These are phyloP conservation scores for Melanomma pulvis-pyrius DNA, from an alignment of 495 filamentous ascomycete species.

Conservation along the genomic window DNA sequence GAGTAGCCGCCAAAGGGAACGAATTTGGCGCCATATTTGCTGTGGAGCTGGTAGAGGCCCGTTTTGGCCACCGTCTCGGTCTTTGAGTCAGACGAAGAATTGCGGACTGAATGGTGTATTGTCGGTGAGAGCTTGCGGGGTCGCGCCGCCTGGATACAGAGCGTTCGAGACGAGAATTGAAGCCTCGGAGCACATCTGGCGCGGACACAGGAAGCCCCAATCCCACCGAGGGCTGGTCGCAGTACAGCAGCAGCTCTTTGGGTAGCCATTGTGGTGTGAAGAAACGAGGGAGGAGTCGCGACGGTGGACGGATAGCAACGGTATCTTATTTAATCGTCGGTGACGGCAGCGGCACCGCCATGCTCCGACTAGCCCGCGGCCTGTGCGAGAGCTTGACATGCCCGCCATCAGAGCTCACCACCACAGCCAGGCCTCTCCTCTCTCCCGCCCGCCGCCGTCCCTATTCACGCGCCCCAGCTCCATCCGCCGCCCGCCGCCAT, in stretches of 20 bases:
- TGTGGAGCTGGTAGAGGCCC: slow-evolving; percentile 80
- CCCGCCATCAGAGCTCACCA: slow-evolving; percentile 14
- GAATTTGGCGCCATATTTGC: slow-evolving; percentile 83
- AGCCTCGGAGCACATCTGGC: background rate
- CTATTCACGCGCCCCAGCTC: slow-evolving; percentile 10
- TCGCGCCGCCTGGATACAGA: slow-evolving; percentile 13
- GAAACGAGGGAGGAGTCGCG: slow-evolving; percentile 4
- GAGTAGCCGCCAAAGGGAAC: slow-evolving; percentile 92
- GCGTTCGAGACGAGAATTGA: background rate
- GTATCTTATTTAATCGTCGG: slow-evolving; percentile 3
- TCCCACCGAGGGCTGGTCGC: slow-evolving; percentile 23
- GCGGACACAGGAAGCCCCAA: background rate
- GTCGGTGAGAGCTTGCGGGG: slow-evolving; percentile 18
- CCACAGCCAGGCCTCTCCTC: slow-evolving; percentile 6
- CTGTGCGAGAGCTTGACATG: background rate
- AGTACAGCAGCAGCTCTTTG: slow-evolving; percentile 19
- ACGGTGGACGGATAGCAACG: slow-evolving; percentile 16
- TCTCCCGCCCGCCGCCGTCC: slow-evolving; percentile 4
- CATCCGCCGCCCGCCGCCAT: slow-evolving; percentile 44
- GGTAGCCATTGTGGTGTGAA: slow-evolving; percentile 26
- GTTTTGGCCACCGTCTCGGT: slow-evolving; percentile 61
- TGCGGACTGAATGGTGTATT: background rate
- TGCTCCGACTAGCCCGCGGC: background rate
- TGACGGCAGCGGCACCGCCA: slow-evolving; percentile 21
- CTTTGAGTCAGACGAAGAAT: slow-evolving; percentile 25